Base-by-base conservation (phyloP, 805 yeast species). In the Tetrapisispora namnaoensis region DNA sequence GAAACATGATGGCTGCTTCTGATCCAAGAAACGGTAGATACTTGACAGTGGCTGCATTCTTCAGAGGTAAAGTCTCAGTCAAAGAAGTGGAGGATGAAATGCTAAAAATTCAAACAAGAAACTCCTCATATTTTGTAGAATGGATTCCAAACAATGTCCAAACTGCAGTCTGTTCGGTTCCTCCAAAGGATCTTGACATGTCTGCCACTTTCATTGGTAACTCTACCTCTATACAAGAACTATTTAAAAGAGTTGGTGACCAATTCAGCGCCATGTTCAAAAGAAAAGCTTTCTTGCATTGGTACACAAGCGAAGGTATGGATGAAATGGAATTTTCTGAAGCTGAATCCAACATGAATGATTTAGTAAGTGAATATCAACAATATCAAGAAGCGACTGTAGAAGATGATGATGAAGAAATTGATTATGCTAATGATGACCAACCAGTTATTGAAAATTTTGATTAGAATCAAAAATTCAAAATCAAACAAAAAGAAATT, bases 71-170 rank as follows among this genome's bases (percentile, higher is more conserved):
- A 60, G 95, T 86, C 45, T 84, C 95, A 18, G 86, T 86, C 49
- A 87, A 86, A 70, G 96, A 89, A 72, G 95, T 89, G 53, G 96
- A 89, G 69, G 96, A 89, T 66, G 95, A 87, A 69, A 86, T 88
- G 89, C 79, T 74, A 68, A 80, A 80, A 66, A 86, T 86, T 53
- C 93, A 87, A 72, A 79, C 83, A 53, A 82, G 84, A 70, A 84
- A 87, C 70, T 75, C 88, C 22, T 79, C 82, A 51, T 82, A 84
- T 68, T 89, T 89, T 62, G 96, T 89, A 47, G 95, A 88, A 69
- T 89, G 96, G 96, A 89, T 89, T 70, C 96, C 96, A 60, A 86
- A 86, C 70, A 89, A 89, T 64, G 95, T 89, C 56, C 96, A 89
- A 74, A 84, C 95, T 36, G 89, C 96, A 44, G 87, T 89, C 49